These are phyloP conservation scores for Leccinellum rugosiceps DNA, from an alignment of 768 basidiomycete species.

Conservation along the genomic window DNA sequence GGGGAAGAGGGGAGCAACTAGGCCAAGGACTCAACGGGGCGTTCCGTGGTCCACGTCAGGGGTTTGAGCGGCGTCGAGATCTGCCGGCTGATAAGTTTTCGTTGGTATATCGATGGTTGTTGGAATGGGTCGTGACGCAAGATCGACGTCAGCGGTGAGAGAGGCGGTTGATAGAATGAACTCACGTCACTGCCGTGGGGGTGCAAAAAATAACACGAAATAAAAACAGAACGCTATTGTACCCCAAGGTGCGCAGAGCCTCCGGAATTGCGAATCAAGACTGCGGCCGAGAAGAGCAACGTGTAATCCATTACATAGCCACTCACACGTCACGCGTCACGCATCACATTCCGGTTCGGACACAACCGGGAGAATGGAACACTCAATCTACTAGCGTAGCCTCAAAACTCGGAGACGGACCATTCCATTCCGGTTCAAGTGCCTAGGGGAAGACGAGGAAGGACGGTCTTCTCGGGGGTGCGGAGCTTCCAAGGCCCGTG, in stretches of 20 bases:
- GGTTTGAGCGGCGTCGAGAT: neutral
- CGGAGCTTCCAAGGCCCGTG: neutral
- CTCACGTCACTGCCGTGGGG: no score
- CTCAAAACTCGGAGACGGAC: neutral
- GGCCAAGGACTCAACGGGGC: neutral
- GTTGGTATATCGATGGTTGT: neutral
- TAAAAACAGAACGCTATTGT: no score
- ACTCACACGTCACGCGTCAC: neutral
- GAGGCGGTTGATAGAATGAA: neutral
- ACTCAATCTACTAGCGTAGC: no score
- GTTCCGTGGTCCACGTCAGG: no score
- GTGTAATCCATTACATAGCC: no score
- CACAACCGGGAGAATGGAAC: neutral
- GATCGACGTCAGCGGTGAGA: neutral
- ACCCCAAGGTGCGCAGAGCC: no score
- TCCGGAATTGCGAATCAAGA: no score
- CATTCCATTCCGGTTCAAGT: neutral
- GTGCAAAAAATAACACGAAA: no score
- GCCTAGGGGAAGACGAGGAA: neutral
- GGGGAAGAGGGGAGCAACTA: neutral
- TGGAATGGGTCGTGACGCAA: neutral
- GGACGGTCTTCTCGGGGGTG: neutral
- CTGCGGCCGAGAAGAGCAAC: no score
- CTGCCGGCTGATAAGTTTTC: neutral
- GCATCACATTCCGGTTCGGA: neutral